Evolutionary conservation across 176 grass and related monocot species (phyloP).

Genomic region (Pontederia paniculata): DNA sequence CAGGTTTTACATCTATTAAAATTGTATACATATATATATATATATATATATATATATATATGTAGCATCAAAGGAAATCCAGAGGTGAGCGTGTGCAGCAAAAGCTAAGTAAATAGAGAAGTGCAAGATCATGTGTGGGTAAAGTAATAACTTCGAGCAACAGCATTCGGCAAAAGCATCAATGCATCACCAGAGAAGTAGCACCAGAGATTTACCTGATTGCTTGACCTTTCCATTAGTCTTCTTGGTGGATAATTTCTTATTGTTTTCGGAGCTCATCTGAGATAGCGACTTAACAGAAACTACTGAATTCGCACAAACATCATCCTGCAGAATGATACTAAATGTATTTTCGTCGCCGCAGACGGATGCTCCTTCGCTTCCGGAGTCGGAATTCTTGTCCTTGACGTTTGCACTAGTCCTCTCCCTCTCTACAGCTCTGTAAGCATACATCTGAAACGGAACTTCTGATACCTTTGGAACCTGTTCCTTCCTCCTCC

Average conservation of each 20-base stretch:
- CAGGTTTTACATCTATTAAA: too few relatives aligned
- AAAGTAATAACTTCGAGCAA: too few relatives aligned
- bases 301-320: constrained; percentile 16
- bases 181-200: too few relatives aligned
- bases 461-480: constrained; percentile 42
- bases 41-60: too few relatives aligned
- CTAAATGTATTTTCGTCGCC: constrained; percentile 55
- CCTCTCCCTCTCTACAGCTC: constrained; percentile 64
- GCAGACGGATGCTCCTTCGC: constrained; percentile 41
- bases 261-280: constrained; percentile 21
- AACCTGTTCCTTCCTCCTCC: constrained; percentile 22
- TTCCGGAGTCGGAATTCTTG: constrained; percentile 45
- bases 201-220: too few relatives aligned
- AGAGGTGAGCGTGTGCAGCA: too few relatives aligned
- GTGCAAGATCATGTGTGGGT: too few relatives aligned
- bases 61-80: too few relatives aligned
- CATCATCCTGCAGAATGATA: constrained; percentile 23
- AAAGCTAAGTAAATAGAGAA: too few relatives aligned
- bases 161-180: too few relatives aligned
- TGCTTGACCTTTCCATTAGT: too few relatives aligned
- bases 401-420: constrained; percentile 25
- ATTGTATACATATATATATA: too few relatives aligned
- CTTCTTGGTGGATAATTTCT: not conserved
- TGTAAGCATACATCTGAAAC: constrained; percentile 88
- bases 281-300: constrained; percentile 24